These are phyloP conservation scores for barley (Hordeum vulgare) DNA, from an alignment of 176 grass and related monocot genomes.

Conservation along the genomic window MorexV3_pseudomolecules_assembly NC_058522.1:271350453-271350952, in stretches of 20 bases:
- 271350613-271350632: not conserved
- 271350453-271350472: not conserved
- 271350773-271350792: slow-evolving; percentile 36
- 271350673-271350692: not conserved
- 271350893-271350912: slow-evolving; percentile 71
- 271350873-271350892: slow-evolving; percentile 66
- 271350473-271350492: not conserved
- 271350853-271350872: slow-evolving; percentile 73
- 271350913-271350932: slow-evolving; percentile 70
- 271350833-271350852: slow-evolving; percentile 49
- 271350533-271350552: not conserved
- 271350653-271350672: slow-evolving; percentile 7
- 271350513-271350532: not conserved
- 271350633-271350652: not conserved
- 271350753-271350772: slow-evolving; percentile 27
- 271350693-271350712: slow-evolving; percentile 76
- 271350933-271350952: slow-evolving; percentile 49
- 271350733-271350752: slow-evolving; percentile 63
- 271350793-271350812: slow-evolving; percentile 63
- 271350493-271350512: not conserved
- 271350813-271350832: slow-evolving; percentile 56
- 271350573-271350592: not conserved
- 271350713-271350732: slow-evolving; percentile 64
- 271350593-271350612: not conserved
- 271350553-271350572: not conserved